Conservation (phyloP, 306 rosid genomes). For the Acmispon strigosus region DNA sequence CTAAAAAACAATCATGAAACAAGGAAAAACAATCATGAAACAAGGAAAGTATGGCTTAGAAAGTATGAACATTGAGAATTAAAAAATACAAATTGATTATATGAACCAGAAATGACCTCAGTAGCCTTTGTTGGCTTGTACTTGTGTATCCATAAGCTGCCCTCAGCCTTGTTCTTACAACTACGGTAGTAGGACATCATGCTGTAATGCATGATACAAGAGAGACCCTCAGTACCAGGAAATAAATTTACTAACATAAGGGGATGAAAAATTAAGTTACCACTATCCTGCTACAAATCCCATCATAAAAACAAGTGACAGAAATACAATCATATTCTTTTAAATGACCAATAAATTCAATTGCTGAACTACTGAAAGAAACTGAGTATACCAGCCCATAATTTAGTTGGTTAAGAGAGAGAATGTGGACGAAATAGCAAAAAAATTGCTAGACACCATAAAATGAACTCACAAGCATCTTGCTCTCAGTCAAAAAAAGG, state of each 20-base stretch:
- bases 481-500: constrained; percentile 1
- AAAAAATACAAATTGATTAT: constrained; percentile 10
- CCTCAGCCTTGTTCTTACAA: constrained; percentile 36
- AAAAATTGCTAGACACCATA: constrained; percentile 5
- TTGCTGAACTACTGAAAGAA: background rate
- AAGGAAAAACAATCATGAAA: constrained; percentile 10
- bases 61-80: background rate
- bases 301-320: background rate
- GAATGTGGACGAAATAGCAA: background rate
- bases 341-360: background rate
- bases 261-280: background rate
- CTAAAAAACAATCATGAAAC: constrained; percentile 32
- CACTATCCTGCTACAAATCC: background rate
- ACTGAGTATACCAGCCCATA: background rate
- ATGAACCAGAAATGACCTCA: constrained; percentile 44
- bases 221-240: constrained; percentile 1
- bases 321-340: constrained; percentile 2
- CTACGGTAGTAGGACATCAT: constrained; percentile 37
- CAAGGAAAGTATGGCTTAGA: background rate
- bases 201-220: constrained; percentile 35
- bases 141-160: constrained; percentile 62
- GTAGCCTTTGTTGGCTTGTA: constrained; percentile 73
- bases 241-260: constrained; percentile 14
- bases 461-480: background rate
- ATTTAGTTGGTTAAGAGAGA: background rate